These are phyloP conservation scores for Aspergillus sp. DNA, from an alignment of 2,329 filamentous ascomycete species.

Conservation along the genomic window DNA sequence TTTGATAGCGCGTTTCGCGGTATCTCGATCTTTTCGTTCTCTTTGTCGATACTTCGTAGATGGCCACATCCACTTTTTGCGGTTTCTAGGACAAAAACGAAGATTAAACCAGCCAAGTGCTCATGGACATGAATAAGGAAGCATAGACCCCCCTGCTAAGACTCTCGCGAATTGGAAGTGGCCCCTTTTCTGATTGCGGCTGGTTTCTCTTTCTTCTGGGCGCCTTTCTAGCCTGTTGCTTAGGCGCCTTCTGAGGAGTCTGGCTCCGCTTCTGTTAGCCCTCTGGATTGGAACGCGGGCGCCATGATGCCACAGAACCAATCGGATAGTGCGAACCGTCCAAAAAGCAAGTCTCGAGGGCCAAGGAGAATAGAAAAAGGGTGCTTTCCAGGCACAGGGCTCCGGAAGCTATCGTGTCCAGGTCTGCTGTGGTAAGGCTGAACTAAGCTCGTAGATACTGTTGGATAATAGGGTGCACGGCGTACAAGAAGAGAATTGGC, in stretches of 20 bases:
- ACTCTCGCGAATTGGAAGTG: not conserved
- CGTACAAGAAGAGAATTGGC: not conserved
- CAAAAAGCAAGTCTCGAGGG: not conserved
- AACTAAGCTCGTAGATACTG: not conserved
- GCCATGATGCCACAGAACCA: not conserved
- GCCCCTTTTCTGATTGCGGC: not conserved
- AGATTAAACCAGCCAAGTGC: not conserved
- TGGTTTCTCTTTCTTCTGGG: not conserved
- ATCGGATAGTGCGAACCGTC: not conserved
- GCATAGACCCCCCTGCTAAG: not conserved
- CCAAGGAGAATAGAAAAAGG: not conserved
- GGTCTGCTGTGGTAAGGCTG: not conserved
- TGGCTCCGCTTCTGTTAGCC: too few species aligned
- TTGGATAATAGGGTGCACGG: too few species aligned
- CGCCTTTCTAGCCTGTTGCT: not conserved
- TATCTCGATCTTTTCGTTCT: not conserved
- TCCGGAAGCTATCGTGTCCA: not conserved
- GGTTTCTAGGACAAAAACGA: not conserved
- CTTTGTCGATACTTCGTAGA: not conserved
- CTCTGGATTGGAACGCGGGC: not conserved
- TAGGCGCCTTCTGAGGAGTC: too few species aligned
- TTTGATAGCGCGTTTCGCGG: not conserved
- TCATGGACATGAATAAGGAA: not conserved
- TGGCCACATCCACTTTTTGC: not conserved
- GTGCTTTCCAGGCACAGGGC: not conserved